A percentile compares a stretch with the other conserved stretches of the same genome.
Evolutionary conservation across 495 filamentous ascomycete genomes (phyloP).

Genomic region (Xylaria intraflava): DNA sequence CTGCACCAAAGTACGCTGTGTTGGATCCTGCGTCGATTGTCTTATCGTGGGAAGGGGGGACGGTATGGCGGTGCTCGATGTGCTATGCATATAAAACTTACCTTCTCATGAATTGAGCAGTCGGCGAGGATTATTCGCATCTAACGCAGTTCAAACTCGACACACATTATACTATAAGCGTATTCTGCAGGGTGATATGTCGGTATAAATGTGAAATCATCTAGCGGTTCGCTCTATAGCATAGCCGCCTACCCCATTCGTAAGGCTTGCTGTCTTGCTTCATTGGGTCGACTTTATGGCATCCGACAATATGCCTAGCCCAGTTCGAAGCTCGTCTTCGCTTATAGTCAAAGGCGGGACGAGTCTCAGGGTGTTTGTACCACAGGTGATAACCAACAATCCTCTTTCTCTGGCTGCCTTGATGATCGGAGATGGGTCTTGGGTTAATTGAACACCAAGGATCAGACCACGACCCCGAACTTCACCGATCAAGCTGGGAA

Average conservation of each 20-base stretch:
- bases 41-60: too few relatives aligned
- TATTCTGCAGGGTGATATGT: background rate
- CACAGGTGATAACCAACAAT: constrained; percentile 83
- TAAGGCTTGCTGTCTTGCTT: background rate
- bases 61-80: too few relatives aligned
- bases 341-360: constrained; percentile 76
- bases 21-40: too few relatives aligned
- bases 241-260: background rate
- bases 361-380: constrained; percentile 80
- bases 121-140: too few relatives aligned
- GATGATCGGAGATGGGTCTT: constrained; percentile 64
- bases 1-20: too few relatives aligned
- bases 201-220: background rate
- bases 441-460: constrained; percentile 71
- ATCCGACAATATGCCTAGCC: constrained; percentile 67
- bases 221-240: background rate
- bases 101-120: too few relatives aligned
- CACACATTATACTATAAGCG: background rate
- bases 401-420: constrained; percentile 83
- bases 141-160: too few relatives aligned
- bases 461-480: constrained; percentile 79
- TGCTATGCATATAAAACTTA: too few relatives aligned
- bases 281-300: constrained; percentile 50
- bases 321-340: constrained; percentile 67
- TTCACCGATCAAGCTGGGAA: constrained; percentile 66